A percentile compares a stretch with the other conserved stretches of the same genome.
Evolutionary conservation across 768 basidiomycete species (phyloP).

Genomic region (Scleroderma citrinum): DNA sequence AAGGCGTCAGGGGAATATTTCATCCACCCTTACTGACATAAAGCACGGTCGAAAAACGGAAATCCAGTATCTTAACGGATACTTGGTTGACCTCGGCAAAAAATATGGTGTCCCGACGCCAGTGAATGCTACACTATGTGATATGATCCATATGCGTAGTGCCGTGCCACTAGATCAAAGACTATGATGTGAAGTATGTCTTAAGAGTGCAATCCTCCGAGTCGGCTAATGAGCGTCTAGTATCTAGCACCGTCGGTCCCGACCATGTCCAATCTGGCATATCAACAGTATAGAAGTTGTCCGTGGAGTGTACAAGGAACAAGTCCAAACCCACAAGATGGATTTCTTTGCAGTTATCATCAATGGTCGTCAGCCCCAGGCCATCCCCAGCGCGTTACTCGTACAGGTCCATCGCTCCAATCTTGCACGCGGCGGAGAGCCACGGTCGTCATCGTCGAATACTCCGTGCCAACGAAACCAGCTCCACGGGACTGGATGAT

Average conservation of each 20-base stretch:
- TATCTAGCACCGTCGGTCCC: neutral
- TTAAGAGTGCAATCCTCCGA: neutral
- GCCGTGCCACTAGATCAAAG: conserved; percentile 49
- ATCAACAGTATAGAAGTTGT: neutral
- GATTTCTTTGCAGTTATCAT: neutral
- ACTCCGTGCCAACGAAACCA: conserved; percentile 68
- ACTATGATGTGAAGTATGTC: conserved; percentile 8
- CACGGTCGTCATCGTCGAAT: conserved; percentile 65
- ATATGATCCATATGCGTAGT: conserved; percentile 55
- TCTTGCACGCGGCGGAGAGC: conserved; percentile 61
- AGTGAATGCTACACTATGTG: conserved; percentile 46
- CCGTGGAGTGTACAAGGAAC: neutral
- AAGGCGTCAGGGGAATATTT: conserved; percentile 50
- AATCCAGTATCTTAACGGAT: conserved; percentile 79
- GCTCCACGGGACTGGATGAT: conserved; percentile 60
- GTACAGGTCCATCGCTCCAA: conserved; percentile 53
- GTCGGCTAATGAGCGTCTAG: conserved; percentile 4
- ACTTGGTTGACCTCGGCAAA: conserved; percentile 59
- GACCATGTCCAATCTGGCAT: neutral
- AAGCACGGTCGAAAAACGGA: conserved; percentile 61
- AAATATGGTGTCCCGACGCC: conserved; percentile 54
- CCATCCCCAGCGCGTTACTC: conserved; percentile 54
- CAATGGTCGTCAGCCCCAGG: conserved; percentile 53
- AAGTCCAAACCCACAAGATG: neutral
- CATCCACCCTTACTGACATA: conserved; percentile 77